Evolutionary conservation across 1,284 basidiomycete species (phyloP), one percentile per base, ranked within the genome.

Genomic region (Fistulinella staudtii): DNA sequence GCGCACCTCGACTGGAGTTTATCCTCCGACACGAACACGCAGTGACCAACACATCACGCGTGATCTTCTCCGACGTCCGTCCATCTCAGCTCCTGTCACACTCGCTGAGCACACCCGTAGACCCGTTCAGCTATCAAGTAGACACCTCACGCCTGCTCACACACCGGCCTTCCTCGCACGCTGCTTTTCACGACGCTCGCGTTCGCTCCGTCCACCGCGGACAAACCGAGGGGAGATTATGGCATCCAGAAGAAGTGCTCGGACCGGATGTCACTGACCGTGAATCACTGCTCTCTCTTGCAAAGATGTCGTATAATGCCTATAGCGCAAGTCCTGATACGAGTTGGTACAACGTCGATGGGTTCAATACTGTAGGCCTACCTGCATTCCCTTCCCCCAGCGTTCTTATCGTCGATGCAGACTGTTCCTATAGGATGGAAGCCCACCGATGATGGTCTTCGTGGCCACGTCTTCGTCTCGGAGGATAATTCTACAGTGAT

Each of bases 221-320:
- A 34, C 68, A 76, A 61, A 72, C 55, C 43, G 65, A 66, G 35
- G 52, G 60, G 4, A 41, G 75, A 35, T 52, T 66, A 10, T 78
- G 85, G 85, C 63, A 75, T 14, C 70, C 76, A 47, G 71, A 74
- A 27, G 73, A 79, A 22, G 63, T 84, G 1, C 51, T 57, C 1
- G 77, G 74, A 1, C 85, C 85, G 10, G 82, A 96, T 58, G 74
- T 88, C 2, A 73, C 75, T 7, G 80, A 82, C 56, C 76, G 89
- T 14, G 75, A 84, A 52, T 89, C 90, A 1, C 65, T 98, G 5
- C 73, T 85, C 11, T 70, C 80, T 8, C 73, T 97, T 21, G 92
- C 90, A 21, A 91, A 89, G 75, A 95, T 98, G 89, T 80, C 89
- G 13, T 81, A 75, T 43, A 89, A 94, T 57, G 87, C 93, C 10